Evolutionary conservation across 2,329 filamentous ascomycete genomes (phyloP).

Genomic region (Aaosphaeria pasadenensis): DNA sequence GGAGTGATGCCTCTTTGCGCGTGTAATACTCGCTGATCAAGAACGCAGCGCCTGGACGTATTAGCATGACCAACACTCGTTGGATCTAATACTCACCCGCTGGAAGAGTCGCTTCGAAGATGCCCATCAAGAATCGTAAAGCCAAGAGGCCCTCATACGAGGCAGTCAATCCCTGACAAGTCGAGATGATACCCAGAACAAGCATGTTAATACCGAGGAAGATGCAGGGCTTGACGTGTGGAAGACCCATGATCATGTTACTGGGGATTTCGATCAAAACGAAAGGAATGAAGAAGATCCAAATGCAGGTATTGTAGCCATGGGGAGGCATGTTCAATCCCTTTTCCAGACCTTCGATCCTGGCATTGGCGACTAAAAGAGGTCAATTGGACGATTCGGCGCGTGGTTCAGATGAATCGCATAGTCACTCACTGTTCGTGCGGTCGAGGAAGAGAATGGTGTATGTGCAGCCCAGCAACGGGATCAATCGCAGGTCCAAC

Average conservation of each 20-base stretch:
- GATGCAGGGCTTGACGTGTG: constrained; percentile 64
- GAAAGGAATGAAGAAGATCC: constrained; percentile 85
- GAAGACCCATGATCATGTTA: constrained; percentile 70
- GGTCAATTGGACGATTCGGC: constrained; percentile 4
- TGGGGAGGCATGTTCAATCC: constrained; percentile 61
- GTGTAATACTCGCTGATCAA: constrained; percentile 44
- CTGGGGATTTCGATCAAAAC: constrained; percentile 72
- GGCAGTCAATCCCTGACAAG: constrained; percentile 26
- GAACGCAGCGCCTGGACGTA: constrained; percentile 19
- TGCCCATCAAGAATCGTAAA: constrained; percentile 30
- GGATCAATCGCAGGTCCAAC: constrained; percentile 59
- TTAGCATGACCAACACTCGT: not conserved
- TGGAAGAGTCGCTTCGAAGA: constrained; percentile 30
- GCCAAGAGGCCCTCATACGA: constrained; percentile 26
- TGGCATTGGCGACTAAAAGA: constrained; percentile 62
- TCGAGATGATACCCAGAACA: constrained; percentile 56
- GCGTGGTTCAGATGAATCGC: not conserved
- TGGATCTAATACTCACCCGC: constrained; percentile 13
- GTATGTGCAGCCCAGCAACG: constrained; percentile 67
- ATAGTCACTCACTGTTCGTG: constrained; percentile 56
- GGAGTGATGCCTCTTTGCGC: constrained; percentile 52
- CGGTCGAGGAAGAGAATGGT: constrained; percentile 66
- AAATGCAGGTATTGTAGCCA: constrained; percentile 71
- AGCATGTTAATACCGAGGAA: constrained; percentile 81
- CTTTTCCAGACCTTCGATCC: constrained; percentile 52